Conservation (phyloP, 176 grass and related monocot genomes). For the Chrysopogon serrulatus region DNA sequence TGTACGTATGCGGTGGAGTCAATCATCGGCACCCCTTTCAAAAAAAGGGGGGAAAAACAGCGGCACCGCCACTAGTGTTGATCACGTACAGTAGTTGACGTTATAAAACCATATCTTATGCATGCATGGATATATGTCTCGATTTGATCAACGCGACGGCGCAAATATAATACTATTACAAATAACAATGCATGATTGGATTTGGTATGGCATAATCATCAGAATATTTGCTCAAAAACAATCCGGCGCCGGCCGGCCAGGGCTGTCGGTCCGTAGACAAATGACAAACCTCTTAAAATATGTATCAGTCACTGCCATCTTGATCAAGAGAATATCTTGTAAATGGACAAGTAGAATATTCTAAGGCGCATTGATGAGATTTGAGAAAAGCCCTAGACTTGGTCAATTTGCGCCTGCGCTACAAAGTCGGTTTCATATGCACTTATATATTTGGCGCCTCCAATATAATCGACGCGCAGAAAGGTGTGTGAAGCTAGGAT, state of each 20-base stretch:
- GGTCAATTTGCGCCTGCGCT: background rate
- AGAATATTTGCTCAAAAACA: slow-evolving; percentile 9
- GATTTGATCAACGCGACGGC: slow-evolving; percentile 16
- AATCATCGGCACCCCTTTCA: background rate
- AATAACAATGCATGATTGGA: slow-evolving; percentile 17
- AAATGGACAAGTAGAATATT: background rate
- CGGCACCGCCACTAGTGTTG: background rate
- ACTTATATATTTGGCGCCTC: background rate
- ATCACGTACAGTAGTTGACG: background rate
- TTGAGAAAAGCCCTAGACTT: background rate
- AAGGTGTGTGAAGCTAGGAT: slow-evolving; percentile 12
- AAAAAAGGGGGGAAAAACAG: no score
- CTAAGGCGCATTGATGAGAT: background rate
- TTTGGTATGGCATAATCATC: slow-evolving; percentile 23
- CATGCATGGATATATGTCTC: background rate
- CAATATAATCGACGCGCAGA: slow-evolving; percentile 25
- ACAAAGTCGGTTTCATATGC: no score
- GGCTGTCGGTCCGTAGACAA: slow-evolving; percentile 25
- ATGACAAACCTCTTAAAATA: background rate
- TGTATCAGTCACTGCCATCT: background rate
- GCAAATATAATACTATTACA: background rate
- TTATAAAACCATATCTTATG: slow-evolving; percentile 24
- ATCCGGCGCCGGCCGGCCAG: slow-evolving; percentile 10
- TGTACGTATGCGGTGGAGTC: background rate
- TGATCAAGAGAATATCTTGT: background rate